A percentile compares a stretch with the other conserved stretches of the same genome.
phyloP scores from a whole-genome alignment of 441 rosid genomes.

The Erysimum cheiri region DNA sequence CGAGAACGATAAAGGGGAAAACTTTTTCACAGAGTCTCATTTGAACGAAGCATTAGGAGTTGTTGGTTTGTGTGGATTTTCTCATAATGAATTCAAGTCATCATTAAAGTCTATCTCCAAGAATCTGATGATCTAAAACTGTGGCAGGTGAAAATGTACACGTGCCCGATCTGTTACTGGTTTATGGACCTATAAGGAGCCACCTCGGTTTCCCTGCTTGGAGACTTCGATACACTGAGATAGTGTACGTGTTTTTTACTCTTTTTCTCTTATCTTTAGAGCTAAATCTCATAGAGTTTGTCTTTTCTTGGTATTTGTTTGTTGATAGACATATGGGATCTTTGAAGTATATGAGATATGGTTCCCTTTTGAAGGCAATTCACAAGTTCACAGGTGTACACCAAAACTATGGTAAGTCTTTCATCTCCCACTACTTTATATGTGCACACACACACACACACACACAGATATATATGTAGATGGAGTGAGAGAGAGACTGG shows the following conservation, averaged over 20 bases:
- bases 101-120: constrained; percentile 10
- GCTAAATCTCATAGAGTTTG: constrained; percentile 28
- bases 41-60: constrained; percentile 68
- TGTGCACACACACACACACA: neutral
- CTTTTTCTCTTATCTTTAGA: constrained; percentile 12
- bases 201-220: constrained; percentile 93
- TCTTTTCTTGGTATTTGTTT: constrained; percentile 35
- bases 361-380: constrained; percentile 72
- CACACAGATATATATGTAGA: neutral
- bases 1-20: constrained; percentile 49
- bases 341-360: constrained; percentile 68
- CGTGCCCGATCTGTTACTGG: constrained; percentile 80
- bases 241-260: constrained; percentile 58
- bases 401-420: constrained; percentile 77
- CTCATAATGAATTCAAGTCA: constrained; percentile 5
- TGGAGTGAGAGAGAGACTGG: too few relatives aligned
- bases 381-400: constrained; percentile 72
- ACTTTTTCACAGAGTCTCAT: constrained; percentile 67
- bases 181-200: constrained; percentile 88
- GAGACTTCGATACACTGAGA: constrained; percentile 91
- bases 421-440: constrained; percentile 3
- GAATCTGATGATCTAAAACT: constrained; percentile 36
- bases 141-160: constrained; percentile 67
- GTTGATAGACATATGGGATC: constrained; percentile 80
- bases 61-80: constrained; percentile 62